Conservation (phyloP, 2,329 filamentous ascomycete genomes). For the Aaosphaeria arxii region DNA sequence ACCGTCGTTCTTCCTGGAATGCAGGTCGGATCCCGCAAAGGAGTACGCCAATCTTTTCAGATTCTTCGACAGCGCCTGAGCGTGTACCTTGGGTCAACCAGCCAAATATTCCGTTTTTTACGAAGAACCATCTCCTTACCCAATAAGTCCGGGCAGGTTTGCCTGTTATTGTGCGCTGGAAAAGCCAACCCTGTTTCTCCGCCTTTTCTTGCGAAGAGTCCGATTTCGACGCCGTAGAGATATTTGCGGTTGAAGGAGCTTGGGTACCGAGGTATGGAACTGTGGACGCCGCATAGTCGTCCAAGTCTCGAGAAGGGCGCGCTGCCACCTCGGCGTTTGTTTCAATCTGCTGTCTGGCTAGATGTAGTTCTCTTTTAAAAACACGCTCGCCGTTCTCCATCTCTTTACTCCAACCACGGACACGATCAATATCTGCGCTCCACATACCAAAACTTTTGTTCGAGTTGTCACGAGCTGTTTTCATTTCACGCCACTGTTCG, state of each 20-base stretch:
- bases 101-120: constrained; percentile 93
- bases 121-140: constrained; percentile 92
- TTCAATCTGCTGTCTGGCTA: constrained; percentile 77
- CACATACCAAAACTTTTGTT: constrained; percentile 62
- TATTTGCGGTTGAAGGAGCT: constrained; percentile 57
- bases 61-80: constrained; percentile 83
- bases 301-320: constrained; percentile 85
- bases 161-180: constrained; percentile 74
- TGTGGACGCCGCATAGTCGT: constrained; percentile 87
- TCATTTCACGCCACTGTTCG: constrained; percentile 88
- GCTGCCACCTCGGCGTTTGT: constrained; percentile 67
- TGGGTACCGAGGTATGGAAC: constrained; percentile 78
- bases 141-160: constrained; percentile 89
- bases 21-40: constrained; percentile 91
- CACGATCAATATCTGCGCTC: constrained; percentile 80
- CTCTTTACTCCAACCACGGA: constrained; percentile 88
- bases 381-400: constrained; percentile 86
- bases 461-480: constrained; percentile 64
- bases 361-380: constrained; percentile 77
- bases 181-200: constrained; percentile 96
- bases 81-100: constrained; percentile 82
- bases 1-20: constrained; percentile 86
- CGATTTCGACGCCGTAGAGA: constrained; percentile 53
- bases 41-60: constrained; percentile 91
- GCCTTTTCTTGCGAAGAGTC: constrained; percentile 43